Evolutionary conservation across 352 stramenopile genomes (phyloP).

Genomic region (Albugo laibachii): DNA sequence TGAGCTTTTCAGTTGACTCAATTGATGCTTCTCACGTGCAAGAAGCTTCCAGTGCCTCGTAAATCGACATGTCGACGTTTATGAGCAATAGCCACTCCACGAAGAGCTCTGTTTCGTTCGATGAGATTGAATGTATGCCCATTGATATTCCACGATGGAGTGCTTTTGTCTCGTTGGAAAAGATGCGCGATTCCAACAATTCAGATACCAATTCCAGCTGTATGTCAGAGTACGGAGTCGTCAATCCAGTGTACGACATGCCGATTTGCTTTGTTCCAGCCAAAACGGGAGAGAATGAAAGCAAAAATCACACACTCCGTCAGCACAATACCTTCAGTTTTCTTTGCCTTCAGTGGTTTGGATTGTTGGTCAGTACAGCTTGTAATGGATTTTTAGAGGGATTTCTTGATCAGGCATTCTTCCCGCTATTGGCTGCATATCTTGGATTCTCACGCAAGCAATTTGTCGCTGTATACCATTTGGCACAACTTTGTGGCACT

Average conservation of each 20-base stretch:
- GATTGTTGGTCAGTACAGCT: slow-evolving; percentile 29
- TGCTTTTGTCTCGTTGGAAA: no score
- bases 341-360: slow-evolving; percentile 33
- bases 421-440: slow-evolving; percentile 39
- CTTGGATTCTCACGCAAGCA: slow-evolving; percentile 26
- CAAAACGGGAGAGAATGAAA: background rate
- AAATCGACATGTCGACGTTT: no score
- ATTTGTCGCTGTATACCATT: slow-evolving; percentile 22
- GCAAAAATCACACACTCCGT: background rate
- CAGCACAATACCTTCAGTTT: background rate
- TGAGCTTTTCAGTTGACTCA: no score
- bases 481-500: slow-evolving; percentile 31
- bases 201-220: background rate
- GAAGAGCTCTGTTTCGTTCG: no score
- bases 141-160: no score
- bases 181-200: background rate
- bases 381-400: slow-evolving; percentile 41
- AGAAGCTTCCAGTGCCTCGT: no score
- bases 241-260: background rate
- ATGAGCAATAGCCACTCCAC: no score
- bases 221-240: background rate
- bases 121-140: no score
- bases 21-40: no score
- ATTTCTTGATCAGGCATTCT: slow-evolving; percentile 36
- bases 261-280: background rate